Conservation (phyloP, 2,329 filamentous ascomycete genomes). For the Nannizziopsis barbatae region DNA sequence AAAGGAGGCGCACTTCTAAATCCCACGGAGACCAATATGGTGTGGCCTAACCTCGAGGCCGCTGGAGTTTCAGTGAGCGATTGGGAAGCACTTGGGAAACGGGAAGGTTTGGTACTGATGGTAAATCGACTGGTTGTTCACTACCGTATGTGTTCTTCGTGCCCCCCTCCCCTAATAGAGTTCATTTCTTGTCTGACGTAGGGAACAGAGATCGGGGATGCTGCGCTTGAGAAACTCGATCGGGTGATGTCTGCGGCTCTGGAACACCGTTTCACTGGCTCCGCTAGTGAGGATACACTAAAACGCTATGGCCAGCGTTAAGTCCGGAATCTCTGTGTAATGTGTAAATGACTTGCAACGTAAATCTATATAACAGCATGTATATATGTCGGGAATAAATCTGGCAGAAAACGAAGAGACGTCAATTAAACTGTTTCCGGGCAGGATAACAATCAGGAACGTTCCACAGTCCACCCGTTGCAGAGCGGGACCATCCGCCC, state of each 20-base stretch:
- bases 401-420: not conserved
- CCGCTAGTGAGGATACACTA: not conserved
- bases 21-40: conserved; percentile 83
- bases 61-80: conserved; percentile 44
- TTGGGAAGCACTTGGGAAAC: conserved; percentile 45
- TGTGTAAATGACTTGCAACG: not conserved
- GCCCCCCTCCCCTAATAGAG: not conserved
- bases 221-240: conserved; percentile 22
- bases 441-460: not conserved
- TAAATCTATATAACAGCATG: not conserved
- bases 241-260: conserved; percentile 22
- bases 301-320: conserved; percentile 9
- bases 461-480: not conserved
- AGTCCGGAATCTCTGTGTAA: not conserved
- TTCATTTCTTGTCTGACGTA: not conserved
- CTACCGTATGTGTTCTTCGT: conserved; percentile 42
- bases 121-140: conserved; percentile 56
- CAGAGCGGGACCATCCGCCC: conserved; percentile 68
- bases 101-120: conserved; percentile 46
- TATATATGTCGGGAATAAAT: too few species aligned
- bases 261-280: not conserved
- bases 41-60: conserved; percentile 64
- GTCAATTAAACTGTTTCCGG: not conserved
- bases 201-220: conserved; percentile 34
- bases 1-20: conserved; percentile 57